These are phyloP conservation scores for Onygenales sp. DNA, from an alignment of 2,329 filamentous ascomycete species.

Conservation along the genomic window DNA sequence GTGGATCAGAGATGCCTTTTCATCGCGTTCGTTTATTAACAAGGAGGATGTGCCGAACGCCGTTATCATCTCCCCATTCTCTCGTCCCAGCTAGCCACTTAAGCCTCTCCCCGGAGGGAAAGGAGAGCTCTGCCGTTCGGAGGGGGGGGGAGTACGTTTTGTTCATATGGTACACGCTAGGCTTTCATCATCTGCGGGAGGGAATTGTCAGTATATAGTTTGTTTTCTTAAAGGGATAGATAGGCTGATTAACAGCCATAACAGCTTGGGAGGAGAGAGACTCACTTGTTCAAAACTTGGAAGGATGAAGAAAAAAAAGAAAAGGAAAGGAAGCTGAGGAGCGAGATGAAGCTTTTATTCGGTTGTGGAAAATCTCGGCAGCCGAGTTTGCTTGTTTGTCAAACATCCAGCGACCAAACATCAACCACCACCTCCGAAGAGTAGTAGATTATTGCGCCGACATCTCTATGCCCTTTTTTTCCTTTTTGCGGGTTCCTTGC, in stretches of 20 bases:
- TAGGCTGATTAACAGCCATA: background rate
- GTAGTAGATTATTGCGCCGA: background rate
- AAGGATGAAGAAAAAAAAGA: constrained; percentile 72
- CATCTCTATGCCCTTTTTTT: background rate
- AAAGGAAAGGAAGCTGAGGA: constrained; percentile 20
- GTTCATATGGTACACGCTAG: constrained; percentile 89
- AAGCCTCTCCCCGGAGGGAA: constrained; percentile 56
- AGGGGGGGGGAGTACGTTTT: constrained; percentile 50
- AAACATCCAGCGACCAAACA: constrained; percentile 2
- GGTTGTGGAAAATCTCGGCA: background rate
- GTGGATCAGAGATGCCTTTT: constrained; percentile 84
- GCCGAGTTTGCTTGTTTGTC: constrained; percentile 3
- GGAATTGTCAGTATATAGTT: constrained; percentile 27
- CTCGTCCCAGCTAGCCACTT: constrained; percentile 70
- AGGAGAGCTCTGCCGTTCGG: constrained; percentile 70
- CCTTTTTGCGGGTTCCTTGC: background rate
- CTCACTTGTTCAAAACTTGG: constrained; percentile 98
- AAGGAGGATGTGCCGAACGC: constrained; percentile 99
- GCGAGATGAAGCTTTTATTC: background rate
- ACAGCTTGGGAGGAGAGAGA: constrained; percentile 17
- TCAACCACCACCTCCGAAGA: background rate
- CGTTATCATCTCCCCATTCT: constrained; percentile 74
- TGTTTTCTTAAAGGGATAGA: constrained; percentile 1
- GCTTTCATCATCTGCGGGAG: constrained; percentile 92
- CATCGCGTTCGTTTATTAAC: constrained; percentile 94